These are phyloP conservation scores for Colletotrichum orchidophilum DNA, from an alignment of 2,329 filamentous ascomycete genomes.

Conservation along the genomic window DNA sequence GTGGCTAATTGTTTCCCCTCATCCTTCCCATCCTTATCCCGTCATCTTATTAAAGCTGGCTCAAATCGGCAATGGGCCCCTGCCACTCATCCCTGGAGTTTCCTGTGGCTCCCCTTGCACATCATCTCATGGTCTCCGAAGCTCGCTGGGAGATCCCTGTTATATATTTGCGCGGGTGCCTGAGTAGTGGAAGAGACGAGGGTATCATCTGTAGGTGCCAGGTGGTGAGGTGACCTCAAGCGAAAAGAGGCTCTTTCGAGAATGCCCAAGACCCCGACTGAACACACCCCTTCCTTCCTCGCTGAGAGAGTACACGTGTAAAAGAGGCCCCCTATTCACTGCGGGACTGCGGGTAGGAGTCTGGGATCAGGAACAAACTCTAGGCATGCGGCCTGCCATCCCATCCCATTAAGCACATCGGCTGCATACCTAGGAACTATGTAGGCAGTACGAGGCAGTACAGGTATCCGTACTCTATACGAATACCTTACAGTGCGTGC, in stretches of 20 bases:
- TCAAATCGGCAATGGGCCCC: slow-evolving; percentile 16
- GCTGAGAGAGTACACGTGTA: too few relatives aligned
- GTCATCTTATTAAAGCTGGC: slow-evolving; percentile 22
- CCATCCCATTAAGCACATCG: neutral
- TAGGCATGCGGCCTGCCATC: neutral
- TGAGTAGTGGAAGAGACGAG: neutral
- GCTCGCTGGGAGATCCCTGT: slow-evolving; percentile 6
- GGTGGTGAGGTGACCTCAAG: neutral
- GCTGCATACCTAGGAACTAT: neutral
- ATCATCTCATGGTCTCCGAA: slow-evolving; percentile 12
- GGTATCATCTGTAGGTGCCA: too few relatives aligned
- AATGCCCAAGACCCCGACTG: neutral
- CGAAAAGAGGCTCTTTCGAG: neutral
- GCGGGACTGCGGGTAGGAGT: neutral
- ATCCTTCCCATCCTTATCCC: slow-evolving; percentile 13
- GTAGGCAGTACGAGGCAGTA: neutral
- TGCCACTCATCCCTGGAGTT: slow-evolving; percentile 5
- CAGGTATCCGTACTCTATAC: neutral
- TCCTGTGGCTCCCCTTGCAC: slow-evolving; percentile 4
- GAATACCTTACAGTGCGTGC: neutral
- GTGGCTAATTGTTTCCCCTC: slow-evolving; percentile 4
- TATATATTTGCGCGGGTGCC: neutral
- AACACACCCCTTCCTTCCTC: neutral
- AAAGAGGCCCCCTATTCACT: neutral
- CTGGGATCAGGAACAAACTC: neutral